Evolutionary conservation across 257 asterid species (phyloP), one percentile per base, ranked within the genome.

Genomic region (Thymus mandschuricus): DNA sequence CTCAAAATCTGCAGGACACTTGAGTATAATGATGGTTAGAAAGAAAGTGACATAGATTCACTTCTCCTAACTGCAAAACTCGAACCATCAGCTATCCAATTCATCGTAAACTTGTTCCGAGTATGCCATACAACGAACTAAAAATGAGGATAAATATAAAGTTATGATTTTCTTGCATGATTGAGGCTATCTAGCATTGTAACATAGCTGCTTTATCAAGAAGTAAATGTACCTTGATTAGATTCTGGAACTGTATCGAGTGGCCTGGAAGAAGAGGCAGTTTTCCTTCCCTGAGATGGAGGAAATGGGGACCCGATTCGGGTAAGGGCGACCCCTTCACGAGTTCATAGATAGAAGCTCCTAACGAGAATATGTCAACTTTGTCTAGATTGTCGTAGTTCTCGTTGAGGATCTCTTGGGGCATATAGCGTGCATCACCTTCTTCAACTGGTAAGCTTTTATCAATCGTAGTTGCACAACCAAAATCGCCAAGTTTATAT

Each of bases 401-500:
- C 66, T 94, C 98, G 62, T 94, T 94, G 72, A 94, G 83, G 73
- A 94, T 91, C 83, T 94, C 98, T 78, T 81, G 97, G 76, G 98
- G 97, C 97, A 94, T 91, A 65, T 91, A 94, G 59, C 98, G 96
- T 33, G 97, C 98, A 79, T 94, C 98, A 1, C 98, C 98, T 79
- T 94, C 98, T 82, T 94, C 98, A 55, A 91, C 77, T 21, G 97
- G 97, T 78, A 89, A 79, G 84, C 96, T 89, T 75, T 76, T 73
- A 78, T 94, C 92, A 48, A 85, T 80, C 54, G 80, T 92, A 43
- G 96, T 91, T 29, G 97, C 96, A 78, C 97, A 94, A 48, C 98
- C 98, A 72, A 94, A 91, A 81, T 94, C 98, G 6, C 97, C 98
- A 21, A 94, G 97, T 84, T 94, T 91, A 70, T 89, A 89, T 29